Evolutionary conservation across 441 rosid genomes (phyloP).

Genomic region (Lepidium campestre): DNA sequence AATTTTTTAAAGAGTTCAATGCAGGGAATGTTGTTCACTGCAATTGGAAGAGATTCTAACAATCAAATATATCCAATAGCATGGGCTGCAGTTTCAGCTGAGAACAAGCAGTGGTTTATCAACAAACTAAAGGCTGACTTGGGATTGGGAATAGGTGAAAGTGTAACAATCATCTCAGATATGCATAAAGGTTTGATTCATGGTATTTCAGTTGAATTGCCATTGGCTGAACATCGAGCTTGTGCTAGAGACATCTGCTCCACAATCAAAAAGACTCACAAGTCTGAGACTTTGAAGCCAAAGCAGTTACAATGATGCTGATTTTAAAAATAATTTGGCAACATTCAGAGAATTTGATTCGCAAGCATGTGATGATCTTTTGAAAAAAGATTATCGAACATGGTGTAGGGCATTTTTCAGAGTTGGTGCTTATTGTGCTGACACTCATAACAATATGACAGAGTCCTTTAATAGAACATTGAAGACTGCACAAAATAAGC

Average conservation of each 20-base stretch:
- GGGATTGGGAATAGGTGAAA: not conserved
- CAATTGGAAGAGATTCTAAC: not conserved
- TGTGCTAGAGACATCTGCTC: not conserved
- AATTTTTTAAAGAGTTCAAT: not conserved
- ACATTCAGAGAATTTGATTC: not conserved
- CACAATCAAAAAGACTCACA: not conserved
- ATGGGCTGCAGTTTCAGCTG: not conserved
- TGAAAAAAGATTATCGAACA: not conserved
- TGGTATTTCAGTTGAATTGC: not conserved
- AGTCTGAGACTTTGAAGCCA: not conserved
- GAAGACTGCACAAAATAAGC: not conserved
- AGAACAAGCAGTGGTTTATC: not conserved
- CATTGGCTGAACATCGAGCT: not conserved
- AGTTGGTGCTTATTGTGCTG: not conserved
- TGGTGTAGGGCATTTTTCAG: too few relatives aligned
- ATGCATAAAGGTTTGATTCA: not conserved
- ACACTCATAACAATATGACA: not conserved
- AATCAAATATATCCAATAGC: not conserved
- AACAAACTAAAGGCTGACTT: not conserved
- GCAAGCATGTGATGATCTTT: not conserved
- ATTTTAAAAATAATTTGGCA: not conserved
- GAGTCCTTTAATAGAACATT: not conserved
- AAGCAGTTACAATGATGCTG: not conserved
- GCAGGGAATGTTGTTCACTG: not conserved
- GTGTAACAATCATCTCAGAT: not conserved